Conservation (phyloP, 2,329 filamentous ascomycete species). For the Alternaria novae-zelandiae region DNA sequence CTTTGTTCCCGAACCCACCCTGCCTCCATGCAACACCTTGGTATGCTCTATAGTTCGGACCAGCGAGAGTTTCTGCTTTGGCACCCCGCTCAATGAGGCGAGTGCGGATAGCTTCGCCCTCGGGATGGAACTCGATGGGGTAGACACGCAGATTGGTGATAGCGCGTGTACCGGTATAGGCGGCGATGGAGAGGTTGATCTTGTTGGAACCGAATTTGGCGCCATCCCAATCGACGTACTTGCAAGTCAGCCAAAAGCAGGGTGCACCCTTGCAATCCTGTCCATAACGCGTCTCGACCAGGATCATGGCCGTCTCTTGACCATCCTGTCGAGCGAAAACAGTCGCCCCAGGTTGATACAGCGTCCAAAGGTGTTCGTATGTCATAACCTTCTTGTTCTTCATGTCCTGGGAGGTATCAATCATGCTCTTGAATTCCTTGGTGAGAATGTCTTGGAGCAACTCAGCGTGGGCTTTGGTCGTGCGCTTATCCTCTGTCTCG, state of each 20-base stretch:
- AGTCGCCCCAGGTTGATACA: slow-evolving; percentile 48
- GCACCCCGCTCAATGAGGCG: slow-evolving; percentile 55
- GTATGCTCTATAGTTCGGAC: slow-evolving; percentile 59
- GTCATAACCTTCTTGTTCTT: slow-evolving; percentile 50
- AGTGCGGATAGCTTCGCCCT: slow-evolving; percentile 47
- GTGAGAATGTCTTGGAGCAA: slow-evolving; percentile 48
- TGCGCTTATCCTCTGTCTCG: slow-evolving; percentile 36
- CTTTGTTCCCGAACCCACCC: slow-evolving; percentile 41
- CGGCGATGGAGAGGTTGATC: slow-evolving; percentile 35
- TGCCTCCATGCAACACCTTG: slow-evolving; percentile 53
- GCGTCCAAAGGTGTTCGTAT: slow-evolving; percentile 54
- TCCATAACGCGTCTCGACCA: slow-evolving; percentile 39
- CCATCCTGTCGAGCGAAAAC: slow-evolving; percentile 46
- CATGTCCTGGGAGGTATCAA: slow-evolving; percentile 51
- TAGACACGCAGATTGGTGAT: slow-evolving; percentile 53
- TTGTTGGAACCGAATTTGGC: slow-evolving; percentile 42
- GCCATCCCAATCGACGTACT: slow-evolving; percentile 49
- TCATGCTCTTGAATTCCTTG: slow-evolving; percentile 51
- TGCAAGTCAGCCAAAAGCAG: slow-evolving; percentile 47
- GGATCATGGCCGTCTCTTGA: slow-evolving; percentile 42
- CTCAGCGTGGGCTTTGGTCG: slow-evolving; percentile 48
- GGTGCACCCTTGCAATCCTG: slow-evolving; percentile 43
- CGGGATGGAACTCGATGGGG: slow-evolving; percentile 54
- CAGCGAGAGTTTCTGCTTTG: slow-evolving; percentile 55
- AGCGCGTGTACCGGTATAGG: slow-evolving; percentile 49